Evolutionary conservation across 1,284 basidiomycete species (phyloP).

Genomic region (Rhodotorula sp.): DNA sequence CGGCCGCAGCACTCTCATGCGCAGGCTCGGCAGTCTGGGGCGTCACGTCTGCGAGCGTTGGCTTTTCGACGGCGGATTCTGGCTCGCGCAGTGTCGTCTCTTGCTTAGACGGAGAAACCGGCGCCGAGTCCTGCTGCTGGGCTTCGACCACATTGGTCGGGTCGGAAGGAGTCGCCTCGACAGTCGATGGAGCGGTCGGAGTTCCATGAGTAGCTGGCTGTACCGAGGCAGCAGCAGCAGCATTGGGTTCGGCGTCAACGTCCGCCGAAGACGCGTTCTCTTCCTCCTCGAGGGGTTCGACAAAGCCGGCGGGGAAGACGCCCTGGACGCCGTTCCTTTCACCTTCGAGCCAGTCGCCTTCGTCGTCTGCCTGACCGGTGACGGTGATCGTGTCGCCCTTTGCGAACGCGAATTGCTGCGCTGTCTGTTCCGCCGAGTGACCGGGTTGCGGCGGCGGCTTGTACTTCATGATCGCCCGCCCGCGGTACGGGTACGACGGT

Average conservation of each 20-base stretch:
- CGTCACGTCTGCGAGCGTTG: constrained; percentile 8
- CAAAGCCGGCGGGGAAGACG: constrained; percentile 48
- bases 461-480: constrained; percentile 35
- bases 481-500: constrained; percentile 30
- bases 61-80: constrained; percentile 4
- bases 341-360: constrained; percentile 50
- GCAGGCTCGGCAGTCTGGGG: not conserved
- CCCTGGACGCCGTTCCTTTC: constrained; percentile 44
- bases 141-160: not conserved
- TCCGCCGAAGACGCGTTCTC: constrained; percentile 54
- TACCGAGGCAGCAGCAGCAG: constrained; percentile 46
- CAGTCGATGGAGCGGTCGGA: not conserved
- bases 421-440: not conserved
- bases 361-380: constrained; percentile 46
- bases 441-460: constrained; percentile 30
- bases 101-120: constrained; percentile 4
- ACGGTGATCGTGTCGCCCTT: constrained; percentile 48
- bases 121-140: not conserved
- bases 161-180: constrained; percentile 3
- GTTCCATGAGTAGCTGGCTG: not conserved
- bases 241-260: constrained; percentile 46
- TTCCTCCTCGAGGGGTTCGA: constrained; percentile 52
- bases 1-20: not conserved
- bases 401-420: constrained; percentile 41
- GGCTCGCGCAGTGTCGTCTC: not conserved